Evolutionary conservation across 345 rosid species (phyloP).

Genomic region (Ricinus communis): DNA sequence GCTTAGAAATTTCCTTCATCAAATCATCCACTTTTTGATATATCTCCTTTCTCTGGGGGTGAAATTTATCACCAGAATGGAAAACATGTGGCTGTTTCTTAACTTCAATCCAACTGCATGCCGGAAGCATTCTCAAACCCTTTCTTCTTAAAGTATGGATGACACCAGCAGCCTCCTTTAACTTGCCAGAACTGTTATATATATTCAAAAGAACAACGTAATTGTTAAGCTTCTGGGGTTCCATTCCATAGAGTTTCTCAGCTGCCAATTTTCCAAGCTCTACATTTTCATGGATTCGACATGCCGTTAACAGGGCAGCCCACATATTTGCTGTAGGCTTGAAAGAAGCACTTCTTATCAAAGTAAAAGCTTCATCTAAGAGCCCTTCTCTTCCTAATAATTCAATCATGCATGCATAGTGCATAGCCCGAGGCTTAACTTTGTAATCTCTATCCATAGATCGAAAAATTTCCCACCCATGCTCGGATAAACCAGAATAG

Average conservation of each 20-base stretch:
- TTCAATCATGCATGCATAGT: slow-evolving; percentile 76
- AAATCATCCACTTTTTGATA: slow-evolving; percentile 62
- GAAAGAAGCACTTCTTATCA: slow-evolving; percentile 61
- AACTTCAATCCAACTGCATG: slow-evolving; percentile 81
- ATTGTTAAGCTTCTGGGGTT: slow-evolving; percentile 74
- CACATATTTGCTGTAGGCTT: slow-evolving; percentile 81
- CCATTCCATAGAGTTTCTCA: slow-evolving; percentile 77
- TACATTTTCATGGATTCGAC: slow-evolving; percentile 64
- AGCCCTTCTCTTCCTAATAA: slow-evolving; percentile 73
- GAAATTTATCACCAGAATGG: slow-evolving; percentile 61
- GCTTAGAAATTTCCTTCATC: slow-evolving; percentile 55
- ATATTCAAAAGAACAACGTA: slow-evolving; percentile 75
- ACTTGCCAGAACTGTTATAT: slow-evolving; percentile 64
- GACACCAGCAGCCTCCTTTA: slow-evolving; percentile 65
- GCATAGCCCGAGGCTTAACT: slow-evolving; percentile 85
- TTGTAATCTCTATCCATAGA: slow-evolving; percentile 65
- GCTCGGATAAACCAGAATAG: slow-evolving; percentile 60
- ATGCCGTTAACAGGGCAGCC: slow-evolving; percentile 86
- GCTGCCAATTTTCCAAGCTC: slow-evolving; percentile 85
- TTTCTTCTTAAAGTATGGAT: slow-evolving; percentile 62
- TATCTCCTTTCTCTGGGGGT: slow-evolving; percentile 52
- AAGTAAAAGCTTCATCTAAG: slow-evolving; percentile 79
- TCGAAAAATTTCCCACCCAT: slow-evolving; percentile 74
- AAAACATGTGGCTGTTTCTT: slow-evolving; percentile 52
- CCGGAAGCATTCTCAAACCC: slow-evolving; percentile 69